These are phyloP conservation scores for Fusarium nematophilum DNA, from an alignment of 2,329 filamentous ascomycete genomes.

Conservation along the genomic window DNA sequence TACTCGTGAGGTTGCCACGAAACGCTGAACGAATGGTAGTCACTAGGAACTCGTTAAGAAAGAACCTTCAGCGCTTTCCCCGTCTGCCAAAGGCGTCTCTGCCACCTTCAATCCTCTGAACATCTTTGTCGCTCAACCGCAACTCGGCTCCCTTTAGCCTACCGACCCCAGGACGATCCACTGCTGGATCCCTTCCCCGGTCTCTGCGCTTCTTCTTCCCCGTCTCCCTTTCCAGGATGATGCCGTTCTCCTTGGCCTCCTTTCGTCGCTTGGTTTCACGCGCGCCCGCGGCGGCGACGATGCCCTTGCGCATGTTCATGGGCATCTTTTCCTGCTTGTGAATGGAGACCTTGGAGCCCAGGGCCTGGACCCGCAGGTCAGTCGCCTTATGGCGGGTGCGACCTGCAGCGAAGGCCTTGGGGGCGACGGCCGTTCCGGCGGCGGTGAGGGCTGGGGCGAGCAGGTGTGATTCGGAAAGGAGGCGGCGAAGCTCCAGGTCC, in stretches of 20 bases:
- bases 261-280: conserved; percentile 77
- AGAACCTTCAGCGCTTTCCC: conserved; percentile 42
- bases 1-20: not conserved
- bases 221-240: conserved; percentile 78
- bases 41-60: not conserved
- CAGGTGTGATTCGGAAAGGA: conserved; percentile 92
- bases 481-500: conserved; percentile 89
- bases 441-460: conserved; percentile 65
- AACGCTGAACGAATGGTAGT: too few species aligned
- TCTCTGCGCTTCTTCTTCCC: conserved; percentile 54
- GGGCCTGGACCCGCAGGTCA: conserved; percentile 83
- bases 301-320: conserved; percentile 87
- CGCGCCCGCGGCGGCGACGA: conserved; percentile 71
- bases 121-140: conserved; percentile 81
- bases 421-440: conserved; percentile 51
- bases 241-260: conserved; percentile 90
- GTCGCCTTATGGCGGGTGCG: conserved; percentile 83
- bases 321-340: conserved; percentile 89
- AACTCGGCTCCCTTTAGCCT: conserved; percentile 83
- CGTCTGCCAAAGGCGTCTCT: conserved; percentile 56
- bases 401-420: conserved; percentile 65
- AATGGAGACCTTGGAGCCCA: conserved; percentile 82
- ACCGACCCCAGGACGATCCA: conserved; percentile 84
- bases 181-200: conserved; percentile 64
- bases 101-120: conserved; percentile 74